phyloP scores from a whole-genome alignment of 2,329 filamentous ascomycete species.

The Sporothrix variecibatus region DNA sequence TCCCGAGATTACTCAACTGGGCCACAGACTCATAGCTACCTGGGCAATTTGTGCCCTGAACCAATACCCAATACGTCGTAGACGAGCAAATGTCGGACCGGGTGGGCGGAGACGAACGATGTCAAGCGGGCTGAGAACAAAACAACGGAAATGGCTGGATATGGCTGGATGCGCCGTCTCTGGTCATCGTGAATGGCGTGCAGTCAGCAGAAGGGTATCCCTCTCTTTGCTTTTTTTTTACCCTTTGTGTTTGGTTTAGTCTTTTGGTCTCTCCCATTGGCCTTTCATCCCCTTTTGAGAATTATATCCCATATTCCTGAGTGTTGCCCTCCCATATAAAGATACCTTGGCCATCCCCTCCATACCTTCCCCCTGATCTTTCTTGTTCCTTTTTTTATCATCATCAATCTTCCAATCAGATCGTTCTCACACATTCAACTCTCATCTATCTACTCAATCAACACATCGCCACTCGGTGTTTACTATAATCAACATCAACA shows the following conservation, averaged over 20 bases:
- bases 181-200: constrained; percentile 21
- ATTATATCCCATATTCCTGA: background rate
- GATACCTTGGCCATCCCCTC: background rate
- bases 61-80: background rate
- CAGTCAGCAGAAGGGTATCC: constrained; percentile 1
- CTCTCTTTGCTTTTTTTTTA: no score
- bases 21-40: no score
- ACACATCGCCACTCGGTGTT: constrained; percentile 8
- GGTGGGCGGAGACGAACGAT: background rate
- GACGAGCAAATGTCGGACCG: constrained; percentile 21
- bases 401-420: constrained; percentile 14
- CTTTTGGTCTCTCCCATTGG: no score
- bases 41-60: no score
- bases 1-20: background rate
- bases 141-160: background rate
- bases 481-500: background rate
- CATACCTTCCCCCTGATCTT: background rate
- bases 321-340: constrained; percentile 20
- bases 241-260: background rate
- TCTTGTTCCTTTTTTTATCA: constrained; percentile 20
- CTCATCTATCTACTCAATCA: background rate
- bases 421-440: constrained; percentile 11
- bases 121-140: background rate
- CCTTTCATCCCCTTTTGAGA: background rate
- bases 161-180: background rate